phyloP scores from a whole-genome alignment of 176 grass and related monocot genomes.

The Oryza longistaminata region DNA sequence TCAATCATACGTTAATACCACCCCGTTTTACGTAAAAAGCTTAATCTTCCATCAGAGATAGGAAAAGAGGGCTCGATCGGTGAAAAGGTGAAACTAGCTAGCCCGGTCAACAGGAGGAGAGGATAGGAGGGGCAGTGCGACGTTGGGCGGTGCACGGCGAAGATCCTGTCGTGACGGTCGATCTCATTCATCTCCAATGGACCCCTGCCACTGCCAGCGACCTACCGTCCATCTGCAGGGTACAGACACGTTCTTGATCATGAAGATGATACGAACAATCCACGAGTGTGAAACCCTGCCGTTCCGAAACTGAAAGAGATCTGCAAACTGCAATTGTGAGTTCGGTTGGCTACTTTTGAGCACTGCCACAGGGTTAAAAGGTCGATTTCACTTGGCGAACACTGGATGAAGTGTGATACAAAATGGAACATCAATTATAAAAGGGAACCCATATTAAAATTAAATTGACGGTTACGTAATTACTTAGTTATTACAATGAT shows the following conservation, averaged over 20 bases:
- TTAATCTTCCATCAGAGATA: background rate
- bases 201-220: too few relatives aligned
- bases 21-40: rapidly evolving
- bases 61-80: background rate
- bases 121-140: background rate
- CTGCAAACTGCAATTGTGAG: background rate
- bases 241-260: background rate
- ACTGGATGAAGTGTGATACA: too few relatives aligned
- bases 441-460: too few relatives aligned
- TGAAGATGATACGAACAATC: background rate
- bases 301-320: background rate
- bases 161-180: background rate
- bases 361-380: background rate
- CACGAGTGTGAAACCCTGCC: background rate
- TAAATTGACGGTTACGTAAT: too few relatives aligned
- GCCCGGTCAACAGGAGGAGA: too few relatives aligned
- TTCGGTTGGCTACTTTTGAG: background rate
- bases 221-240: background rate
- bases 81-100: background rate
- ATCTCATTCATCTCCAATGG: too few relatives aligned
- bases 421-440: too few relatives aligned
- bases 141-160: constrained; percentile 25
- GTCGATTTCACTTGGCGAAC: too few relatives aligned
- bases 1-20: too few relatives aligned
- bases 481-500: background rate